phyloP scores from a whole-genome alignment of 1,139 yeast species.

The Trichomonascaceae sp. region DNA sequence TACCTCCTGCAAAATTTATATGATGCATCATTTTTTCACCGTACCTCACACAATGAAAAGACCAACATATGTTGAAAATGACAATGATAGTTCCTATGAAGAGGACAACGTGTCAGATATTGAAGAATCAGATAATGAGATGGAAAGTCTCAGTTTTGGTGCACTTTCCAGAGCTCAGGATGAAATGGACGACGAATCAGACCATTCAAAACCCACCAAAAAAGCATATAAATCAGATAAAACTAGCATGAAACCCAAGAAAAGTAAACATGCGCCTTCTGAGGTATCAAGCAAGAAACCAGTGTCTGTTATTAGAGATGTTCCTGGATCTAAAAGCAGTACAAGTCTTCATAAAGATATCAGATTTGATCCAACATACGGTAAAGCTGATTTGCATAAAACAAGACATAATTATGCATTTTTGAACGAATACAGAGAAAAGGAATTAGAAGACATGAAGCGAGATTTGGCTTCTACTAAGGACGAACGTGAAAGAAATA shows the following conservation, averaged over 20 bases:
- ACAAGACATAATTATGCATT: constrained; percentile 73
- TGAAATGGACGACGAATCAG: constrained; percentile 21
- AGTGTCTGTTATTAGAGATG: constrained; percentile 63
- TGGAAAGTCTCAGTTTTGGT: constrained; percentile 50
- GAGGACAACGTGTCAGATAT: background rate
- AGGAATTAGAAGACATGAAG: constrained; percentile 61
- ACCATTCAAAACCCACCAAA: constrained; percentile 12
- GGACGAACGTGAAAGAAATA: constrained; percentile 47
- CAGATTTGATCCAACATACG: constrained; percentile 84
- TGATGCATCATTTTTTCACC: background rate
- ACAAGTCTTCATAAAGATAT: constrained; percentile 62
- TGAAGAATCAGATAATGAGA: constrained; percentile 8
- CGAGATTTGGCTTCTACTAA: constrained; percentile 48
- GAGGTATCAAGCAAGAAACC: constrained; percentile 66
- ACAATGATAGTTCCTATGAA: constrained; percentile 22
- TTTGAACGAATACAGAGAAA: constrained; percentile 74
- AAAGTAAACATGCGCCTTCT: constrained; percentile 70
- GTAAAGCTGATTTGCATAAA: constrained; percentile 64
- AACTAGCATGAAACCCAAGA: constrained; percentile 11
- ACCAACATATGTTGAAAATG: constrained; percentile 16
- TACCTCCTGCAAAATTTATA: background rate
- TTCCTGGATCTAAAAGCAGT: constrained; percentile 57
- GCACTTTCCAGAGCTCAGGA: constrained; percentile 52
- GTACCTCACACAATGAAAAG: background rate
- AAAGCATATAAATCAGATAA: constrained; percentile 20